Conservation (phyloP, 768 basidiomycete species). For the Auriscalpium orientale region DNA sequence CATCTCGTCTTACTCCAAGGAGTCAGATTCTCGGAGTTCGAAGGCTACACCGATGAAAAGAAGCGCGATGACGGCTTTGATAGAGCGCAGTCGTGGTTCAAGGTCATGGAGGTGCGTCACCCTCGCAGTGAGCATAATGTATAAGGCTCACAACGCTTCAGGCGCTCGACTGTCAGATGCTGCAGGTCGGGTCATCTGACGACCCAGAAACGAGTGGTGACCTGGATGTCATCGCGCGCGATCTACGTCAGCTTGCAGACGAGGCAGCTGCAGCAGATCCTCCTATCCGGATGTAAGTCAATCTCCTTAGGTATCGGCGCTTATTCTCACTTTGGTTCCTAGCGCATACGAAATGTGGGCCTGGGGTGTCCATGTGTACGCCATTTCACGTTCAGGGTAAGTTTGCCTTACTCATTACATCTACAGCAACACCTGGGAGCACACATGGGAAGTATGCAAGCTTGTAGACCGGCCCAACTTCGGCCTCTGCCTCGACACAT, state of each 20-base stretch:
- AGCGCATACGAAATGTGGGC: constrained; percentile 29
- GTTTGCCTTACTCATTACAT: neutral
- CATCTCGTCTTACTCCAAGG: neutral
- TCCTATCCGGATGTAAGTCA: constrained; percentile 19
- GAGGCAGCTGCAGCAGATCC: constrained; percentile 20
- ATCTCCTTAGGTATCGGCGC: too few species aligned
- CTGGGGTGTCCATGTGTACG: constrained; percentile 25
- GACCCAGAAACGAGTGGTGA: constrained; percentile 17
- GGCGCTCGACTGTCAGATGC: constrained; percentile 20
- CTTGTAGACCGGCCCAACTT: constrained; percentile 23
- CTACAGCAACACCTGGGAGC: constrained; percentile 23
- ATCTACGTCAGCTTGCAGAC: constrained; percentile 21
- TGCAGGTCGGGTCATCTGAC: constrained; percentile 24
- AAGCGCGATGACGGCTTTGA: constrained; percentile 13
- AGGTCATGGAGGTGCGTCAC: constrained; percentile 5
- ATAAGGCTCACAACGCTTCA: neutral
- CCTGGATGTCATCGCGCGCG: constrained; percentile 22
- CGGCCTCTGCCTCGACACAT: constrained; percentile 26
- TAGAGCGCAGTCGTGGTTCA: constrained; percentile 21
- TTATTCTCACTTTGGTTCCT: neutral
- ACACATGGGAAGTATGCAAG: constrained; percentile 25
- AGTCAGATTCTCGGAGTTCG: constrained; percentile 19
- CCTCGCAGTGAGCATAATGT: neutral
- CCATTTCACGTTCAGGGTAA: neutral
- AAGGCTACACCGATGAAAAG: constrained; percentile 18